Evolutionary conservation across 805 yeast genomes (phyloP).

Genomic region (Zygoascus ofunaensis): DNA sequence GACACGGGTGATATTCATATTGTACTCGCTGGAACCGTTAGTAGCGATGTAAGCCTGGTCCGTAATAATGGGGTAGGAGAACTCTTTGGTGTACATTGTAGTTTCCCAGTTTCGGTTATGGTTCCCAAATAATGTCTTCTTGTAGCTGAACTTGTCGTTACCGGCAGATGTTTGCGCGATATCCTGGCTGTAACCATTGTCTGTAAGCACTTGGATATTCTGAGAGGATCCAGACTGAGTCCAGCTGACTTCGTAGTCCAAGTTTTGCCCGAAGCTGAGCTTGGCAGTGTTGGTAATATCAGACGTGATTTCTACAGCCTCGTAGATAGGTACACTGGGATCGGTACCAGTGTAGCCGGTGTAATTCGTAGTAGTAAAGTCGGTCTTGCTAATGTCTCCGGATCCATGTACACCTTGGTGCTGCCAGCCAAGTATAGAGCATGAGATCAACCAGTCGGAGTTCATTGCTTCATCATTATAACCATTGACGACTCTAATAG

Average conservation of each 20-base stretch:
- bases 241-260: background rate
- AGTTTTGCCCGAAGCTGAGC: background rate
- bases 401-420: slow-evolving; percentile 19
- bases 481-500: slow-evolving; percentile 10
- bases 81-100: background rate
- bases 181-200: background rate
- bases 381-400: background rate
- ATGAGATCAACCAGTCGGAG: slow-evolving; percentile 26
- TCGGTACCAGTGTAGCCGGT: background rate
- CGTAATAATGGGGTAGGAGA: background rate
- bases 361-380: background rate
- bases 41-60: background rate
- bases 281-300: background rate
- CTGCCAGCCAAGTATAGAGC: slow-evolving; percentile 26
- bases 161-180: background rate
- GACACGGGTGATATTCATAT: background rate
- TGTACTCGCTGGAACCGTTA: background rate
- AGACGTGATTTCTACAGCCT: background rate
- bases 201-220: background rate
- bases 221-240: background rate
- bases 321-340: background rate
- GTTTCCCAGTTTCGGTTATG: background rate
- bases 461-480: slow-evolving; percentile 4
- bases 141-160: background rate
- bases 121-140: background rate